Evolutionary conservation across 2,329 filamentous ascomycete species (phyloP), one percentile per base, ranked within the genome.

Genomic region (Aspergillus sp.): DNA sequence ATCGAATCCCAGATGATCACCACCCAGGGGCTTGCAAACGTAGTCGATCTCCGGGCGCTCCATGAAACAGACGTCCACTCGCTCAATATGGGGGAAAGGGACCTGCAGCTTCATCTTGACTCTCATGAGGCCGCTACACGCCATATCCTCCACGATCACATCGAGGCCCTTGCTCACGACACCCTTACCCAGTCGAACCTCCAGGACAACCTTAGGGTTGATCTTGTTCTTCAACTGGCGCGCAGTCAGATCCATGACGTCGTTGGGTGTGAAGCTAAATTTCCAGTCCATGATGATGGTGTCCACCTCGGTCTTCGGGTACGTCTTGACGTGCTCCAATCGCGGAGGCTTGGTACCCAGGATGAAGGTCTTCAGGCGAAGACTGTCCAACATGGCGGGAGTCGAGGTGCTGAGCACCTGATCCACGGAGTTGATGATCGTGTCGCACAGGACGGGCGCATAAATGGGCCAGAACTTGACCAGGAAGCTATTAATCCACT

Each of bases 401-500:
- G 93, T 98, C 2, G 93, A 88, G 0, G 91, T 93, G 72, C 93
- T 97, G 58, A 99, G 82, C 54, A 99, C 92, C 80, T 98, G 95
- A 71, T 99, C 95, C 52, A 98, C 95, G 0, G 93, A 92, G 74
- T 88, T 92, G 77, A 98, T 90, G 69, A 99, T 90, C 22, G 92
- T 96, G 67, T 95, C 87, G 61, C 92, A 94, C 12, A 99, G 85
- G 10, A 98, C 91, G 1, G 95, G 95, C 57, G 95, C 92, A 74
- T 96, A 98, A 71, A 99, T 99, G 63, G 95, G 95, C 95, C 95
- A 99, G 80, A 99, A 99, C 75, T 99, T 99, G 78, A 96, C 87
- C 69, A 99, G 75, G 80, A 99, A 99, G 68, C 92, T 96, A 82
- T 99, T 99, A 76, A 99, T 98, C 95, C 95, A 99, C 76, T 99